Conservation (phyloP, 176 grass and related monocot species). For the Cymbopogon citratus region DNA sequence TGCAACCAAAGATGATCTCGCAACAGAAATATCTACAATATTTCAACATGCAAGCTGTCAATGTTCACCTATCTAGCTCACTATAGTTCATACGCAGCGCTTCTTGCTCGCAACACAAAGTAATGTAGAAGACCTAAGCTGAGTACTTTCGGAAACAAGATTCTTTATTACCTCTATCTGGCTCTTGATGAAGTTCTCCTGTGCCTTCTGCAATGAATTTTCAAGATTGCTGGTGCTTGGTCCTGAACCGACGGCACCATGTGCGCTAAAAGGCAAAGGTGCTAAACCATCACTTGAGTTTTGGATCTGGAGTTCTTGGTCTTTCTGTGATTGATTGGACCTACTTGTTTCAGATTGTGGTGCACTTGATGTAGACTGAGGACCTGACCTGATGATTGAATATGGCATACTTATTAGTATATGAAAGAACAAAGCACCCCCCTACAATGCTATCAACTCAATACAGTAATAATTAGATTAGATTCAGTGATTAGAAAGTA, state of each 20-base stretch:
- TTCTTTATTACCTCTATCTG: slow-evolving; percentile 51
- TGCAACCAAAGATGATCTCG: neutral
- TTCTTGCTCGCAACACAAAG: neutral
- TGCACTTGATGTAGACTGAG: slow-evolving; percentile 20
- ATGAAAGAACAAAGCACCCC: neutral
- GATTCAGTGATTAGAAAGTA: neutral
- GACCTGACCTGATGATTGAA: slow-evolving; percentile 35
- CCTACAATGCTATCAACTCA: neutral
- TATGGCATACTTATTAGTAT: neutral
- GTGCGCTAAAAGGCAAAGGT: slow-evolving; percentile 19
- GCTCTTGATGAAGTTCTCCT: slow-evolving; percentile 41
- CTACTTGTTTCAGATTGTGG: slow-evolving; percentile 37
- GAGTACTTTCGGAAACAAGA: slow-evolving; percentile 1
- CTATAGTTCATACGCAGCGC: neutral
- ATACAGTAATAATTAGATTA: neutral
- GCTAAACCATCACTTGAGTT: neutral
- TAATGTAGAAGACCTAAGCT: neutral
- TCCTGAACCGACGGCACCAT: slow-evolving; percentile 9
- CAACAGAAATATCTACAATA: neutral
- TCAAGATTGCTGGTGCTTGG: slow-evolving; percentile 13
- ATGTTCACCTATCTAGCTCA: neutral
- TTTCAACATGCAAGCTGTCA: neutral
- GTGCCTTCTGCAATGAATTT: slow-evolving; percentile 41
- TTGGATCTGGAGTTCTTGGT: neutral
- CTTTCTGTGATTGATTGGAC: slow-evolving; percentile 33